Conservation (phyloP, 352 stramenopile genomes). For the Thalassiosira oceanica region DNA sequence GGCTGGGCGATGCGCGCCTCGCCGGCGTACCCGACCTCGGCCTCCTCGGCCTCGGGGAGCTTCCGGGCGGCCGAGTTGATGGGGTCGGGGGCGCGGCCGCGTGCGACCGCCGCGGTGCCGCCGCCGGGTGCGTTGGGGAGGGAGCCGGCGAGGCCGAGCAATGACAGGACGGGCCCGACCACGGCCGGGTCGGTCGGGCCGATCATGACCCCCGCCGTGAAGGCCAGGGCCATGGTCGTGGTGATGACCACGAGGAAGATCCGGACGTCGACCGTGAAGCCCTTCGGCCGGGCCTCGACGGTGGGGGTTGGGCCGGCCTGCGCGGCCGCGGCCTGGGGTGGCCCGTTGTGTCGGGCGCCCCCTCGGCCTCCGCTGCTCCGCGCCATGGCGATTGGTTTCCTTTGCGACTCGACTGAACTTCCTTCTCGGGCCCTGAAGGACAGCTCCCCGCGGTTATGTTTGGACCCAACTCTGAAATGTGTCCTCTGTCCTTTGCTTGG, state of each 20-base stretch:
- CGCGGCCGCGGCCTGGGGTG: constrained; percentile 4
- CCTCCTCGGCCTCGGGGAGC: neutral
- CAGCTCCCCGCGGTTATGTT: too few species aligned
- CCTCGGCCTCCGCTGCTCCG: too few species aligned
- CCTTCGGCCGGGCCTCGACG: constrained; percentile 10
- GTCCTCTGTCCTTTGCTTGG: too few species aligned
- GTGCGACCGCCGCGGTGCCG: neutral
- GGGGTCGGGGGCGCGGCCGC: neutral
- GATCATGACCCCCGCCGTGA: constrained; percentile 58
- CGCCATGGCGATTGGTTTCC: too few species aligned
- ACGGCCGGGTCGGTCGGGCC: constrained; percentile 32
- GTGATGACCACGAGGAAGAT: constrained; percentile 66
- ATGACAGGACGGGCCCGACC: constrained; percentile 7
- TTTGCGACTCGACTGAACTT: too few species aligned
- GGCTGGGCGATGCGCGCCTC: constrained; percentile 22
- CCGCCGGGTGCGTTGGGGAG: neutral
- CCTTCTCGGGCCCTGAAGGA: too few species aligned
- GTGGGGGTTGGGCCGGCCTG: too few species aligned
- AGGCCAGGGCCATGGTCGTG: constrained; percentile 59
- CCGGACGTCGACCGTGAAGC: constrained; percentile 55
- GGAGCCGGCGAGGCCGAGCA: constrained; percentile 4
- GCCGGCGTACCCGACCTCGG: too few species aligned
- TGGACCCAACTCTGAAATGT: too few species aligned
- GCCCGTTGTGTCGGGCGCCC: neutral
- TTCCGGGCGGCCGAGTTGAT: neutral